These are phyloP conservation scores for Hymenoscyphus occultus DNA, from an alignment of 2,329 filamentous ascomycete species.

Conservation along the genomic window DNA sequence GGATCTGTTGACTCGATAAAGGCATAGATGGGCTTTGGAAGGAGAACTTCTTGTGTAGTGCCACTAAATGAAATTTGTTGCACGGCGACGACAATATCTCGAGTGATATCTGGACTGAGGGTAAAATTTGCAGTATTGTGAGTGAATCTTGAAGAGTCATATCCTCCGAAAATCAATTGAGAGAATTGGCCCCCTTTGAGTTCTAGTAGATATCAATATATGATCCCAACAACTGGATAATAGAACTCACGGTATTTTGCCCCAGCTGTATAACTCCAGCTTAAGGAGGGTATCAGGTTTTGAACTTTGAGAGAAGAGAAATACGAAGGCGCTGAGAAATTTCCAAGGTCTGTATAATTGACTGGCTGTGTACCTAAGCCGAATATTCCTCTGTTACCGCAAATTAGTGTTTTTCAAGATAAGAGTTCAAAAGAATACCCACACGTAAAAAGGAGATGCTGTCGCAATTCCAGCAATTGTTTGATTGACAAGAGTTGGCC, in stretches of 20 bases:
- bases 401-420: not conserved
- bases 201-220: constrained; percentile 8
- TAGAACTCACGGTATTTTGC: constrained; percentile 39
- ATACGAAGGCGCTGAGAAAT: constrained; percentile 16
- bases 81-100: constrained; percentile 39
- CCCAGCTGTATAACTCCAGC: constrained; percentile 44
- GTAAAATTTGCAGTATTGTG: constrained; percentile 39
- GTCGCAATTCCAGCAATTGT: constrained; percentile 11
- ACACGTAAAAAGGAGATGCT: constrained; percentile 14
- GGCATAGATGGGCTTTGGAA: constrained; percentile 33
- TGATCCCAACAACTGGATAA: not conserved
- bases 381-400: constrained; percentile 15
- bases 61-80: constrained; percentile 34
- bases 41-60: constrained; percentile 14
- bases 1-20: constrained; percentile 40
- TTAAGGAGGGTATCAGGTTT: constrained; percentile 36
- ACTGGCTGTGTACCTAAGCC: constrained; percentile 24
- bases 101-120: constrained; percentile 39
- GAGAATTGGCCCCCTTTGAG: constrained; percentile 36
- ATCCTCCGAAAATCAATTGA: constrained; percentile 41
- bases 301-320: constrained; percentile 25
- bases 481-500: constrained; percentile 17
- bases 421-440: not conserved
- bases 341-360: constrained; percentile 18
- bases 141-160: constrained; percentile 40